Evolutionary conservation across 1,139 yeast species (phyloP).

Genomic region (Fermentozyma sake): DNA sequence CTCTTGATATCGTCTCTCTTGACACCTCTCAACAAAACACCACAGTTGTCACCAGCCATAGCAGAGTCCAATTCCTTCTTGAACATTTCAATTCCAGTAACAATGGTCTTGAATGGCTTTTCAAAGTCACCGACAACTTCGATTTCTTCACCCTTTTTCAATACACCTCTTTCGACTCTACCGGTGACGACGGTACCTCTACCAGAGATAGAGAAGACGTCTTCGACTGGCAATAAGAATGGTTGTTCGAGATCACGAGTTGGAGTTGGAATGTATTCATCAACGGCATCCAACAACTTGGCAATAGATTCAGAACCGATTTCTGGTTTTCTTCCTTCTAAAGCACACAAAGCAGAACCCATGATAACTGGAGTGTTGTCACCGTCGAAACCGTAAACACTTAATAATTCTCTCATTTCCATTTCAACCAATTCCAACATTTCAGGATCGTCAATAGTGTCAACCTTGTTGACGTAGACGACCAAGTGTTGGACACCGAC

Average conservation of each 20-base stretch:
- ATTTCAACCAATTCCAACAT: slow-evolving; percentile 99
- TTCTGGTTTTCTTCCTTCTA: slow-evolving; percentile 84
- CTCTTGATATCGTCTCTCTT: slow-evolving; percentile 95
- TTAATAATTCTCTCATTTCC: slow-evolving; percentile 98
- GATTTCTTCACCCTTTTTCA: slow-evolving; percentile 97
- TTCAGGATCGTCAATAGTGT: slow-evolving; percentile 96
- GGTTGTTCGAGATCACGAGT: slow-evolving; percentile 94
- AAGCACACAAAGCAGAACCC: slow-evolving; percentile 98
- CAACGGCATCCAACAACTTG: slow-evolving; percentile 88
- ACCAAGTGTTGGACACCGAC: slow-evolving; percentile 98
- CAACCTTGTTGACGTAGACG: slow-evolving; percentile 97
- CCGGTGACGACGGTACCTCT: slow-evolving; percentile 99
- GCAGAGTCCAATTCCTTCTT: slow-evolving; percentile 97
- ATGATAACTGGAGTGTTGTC: slow-evolving; percentile 95
- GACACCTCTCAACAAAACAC: slow-evolving; percentile 94
- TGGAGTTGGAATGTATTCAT: slow-evolving; percentile 94
- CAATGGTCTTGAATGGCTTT: slow-evolving; percentile 86
- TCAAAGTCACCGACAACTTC: slow-evolving; percentile 93
- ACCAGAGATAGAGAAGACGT: slow-evolving; percentile 96
- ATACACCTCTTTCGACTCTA: slow-evolving; percentile 96
- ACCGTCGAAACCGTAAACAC: slow-evolving; percentile 94
- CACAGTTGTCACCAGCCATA: slow-evolving; percentile 99
- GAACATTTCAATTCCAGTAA: slow-evolving; percentile 98
- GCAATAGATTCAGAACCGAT: slow-evolving; percentile 84
- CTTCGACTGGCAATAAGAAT: slow-evolving; percentile 96